Evolutionary conservation across 345 rosid genomes (phyloP).

Genomic region (Eucalyptus polybractea): DNA sequence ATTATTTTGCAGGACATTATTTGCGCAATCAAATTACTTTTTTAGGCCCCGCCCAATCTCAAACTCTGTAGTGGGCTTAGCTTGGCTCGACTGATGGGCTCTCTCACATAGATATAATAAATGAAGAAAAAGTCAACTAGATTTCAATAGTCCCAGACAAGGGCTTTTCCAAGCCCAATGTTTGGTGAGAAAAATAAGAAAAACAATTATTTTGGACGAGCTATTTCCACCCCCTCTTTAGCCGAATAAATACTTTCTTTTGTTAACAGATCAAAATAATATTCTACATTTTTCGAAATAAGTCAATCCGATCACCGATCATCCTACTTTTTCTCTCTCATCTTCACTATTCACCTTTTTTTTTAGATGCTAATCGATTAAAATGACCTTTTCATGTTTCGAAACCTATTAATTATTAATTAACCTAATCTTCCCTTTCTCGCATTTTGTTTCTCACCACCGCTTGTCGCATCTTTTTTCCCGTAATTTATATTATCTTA

Average conservation of each 20-base stretch:
- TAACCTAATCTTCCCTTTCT: accelerated
- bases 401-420: neutral
- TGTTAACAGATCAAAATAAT: neutral
- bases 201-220: neutral
- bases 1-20: neutral
- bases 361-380: too few relatives aligned
- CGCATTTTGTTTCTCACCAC: neutral
- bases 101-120: neutral
- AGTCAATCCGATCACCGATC: neutral
- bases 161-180: neutral
- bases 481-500: neutral
- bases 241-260: neutral
- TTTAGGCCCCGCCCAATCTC: neutral
- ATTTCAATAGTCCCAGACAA: neutral
- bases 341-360: neutral
- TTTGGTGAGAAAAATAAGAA: neutral
- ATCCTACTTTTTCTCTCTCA: neutral
- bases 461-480: neutral
- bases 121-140: neutral
- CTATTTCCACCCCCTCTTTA: neutral
- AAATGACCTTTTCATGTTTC: neutral
- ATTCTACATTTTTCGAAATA: neutral
- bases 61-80: neutral
- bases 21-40: neutral
- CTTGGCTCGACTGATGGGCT: neutral